Conservation (phyloP, 2,329 filamentous ascomycete genomes). For the Ophiostoma sp. region DNA sequence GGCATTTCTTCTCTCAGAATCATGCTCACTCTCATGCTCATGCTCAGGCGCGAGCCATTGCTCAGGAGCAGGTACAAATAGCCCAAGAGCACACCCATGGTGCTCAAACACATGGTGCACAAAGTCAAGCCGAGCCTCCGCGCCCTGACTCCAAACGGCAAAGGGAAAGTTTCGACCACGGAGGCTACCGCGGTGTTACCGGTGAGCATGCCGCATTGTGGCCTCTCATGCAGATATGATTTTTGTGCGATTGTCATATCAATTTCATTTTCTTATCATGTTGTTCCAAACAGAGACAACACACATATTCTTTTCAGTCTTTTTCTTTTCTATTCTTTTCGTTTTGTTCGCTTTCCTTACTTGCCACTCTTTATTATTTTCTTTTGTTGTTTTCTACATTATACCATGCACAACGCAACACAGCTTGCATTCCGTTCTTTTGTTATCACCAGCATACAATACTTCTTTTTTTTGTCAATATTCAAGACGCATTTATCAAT, state of each 20-base stretch:
- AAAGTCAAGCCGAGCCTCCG: not conserved
- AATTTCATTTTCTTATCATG: not conserved
- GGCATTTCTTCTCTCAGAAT: not conserved
- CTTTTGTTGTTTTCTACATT: not conserved
- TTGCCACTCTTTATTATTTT: not conserved
- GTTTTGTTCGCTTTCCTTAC: not conserved
- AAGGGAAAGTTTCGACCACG: constrained; percentile 22
- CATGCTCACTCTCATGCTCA: not conserved
- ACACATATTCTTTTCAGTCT: not conserved
- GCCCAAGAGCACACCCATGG: not conserved
- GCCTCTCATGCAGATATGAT: constrained; percentile 23
- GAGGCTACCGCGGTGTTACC: constrained; percentile 15
- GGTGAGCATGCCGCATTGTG: constrained; percentile 23
- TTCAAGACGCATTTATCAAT: not conserved
- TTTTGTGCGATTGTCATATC: not conserved
- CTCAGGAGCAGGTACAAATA: not conserved
- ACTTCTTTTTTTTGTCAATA: not conserved
- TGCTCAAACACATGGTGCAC: not conserved
- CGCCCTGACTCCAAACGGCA: constrained; percentile 23
- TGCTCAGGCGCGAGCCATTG: not conserved
- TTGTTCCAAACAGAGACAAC: not conserved
- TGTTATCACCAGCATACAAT: not conserved
- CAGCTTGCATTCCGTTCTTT: not conserved
- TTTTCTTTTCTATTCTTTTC: not conserved
- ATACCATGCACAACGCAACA: not conserved